Evolutionary conservation across 495 filamentous ascomycete species (phyloP).

Genomic region (Trichoderma virens): DNA sequence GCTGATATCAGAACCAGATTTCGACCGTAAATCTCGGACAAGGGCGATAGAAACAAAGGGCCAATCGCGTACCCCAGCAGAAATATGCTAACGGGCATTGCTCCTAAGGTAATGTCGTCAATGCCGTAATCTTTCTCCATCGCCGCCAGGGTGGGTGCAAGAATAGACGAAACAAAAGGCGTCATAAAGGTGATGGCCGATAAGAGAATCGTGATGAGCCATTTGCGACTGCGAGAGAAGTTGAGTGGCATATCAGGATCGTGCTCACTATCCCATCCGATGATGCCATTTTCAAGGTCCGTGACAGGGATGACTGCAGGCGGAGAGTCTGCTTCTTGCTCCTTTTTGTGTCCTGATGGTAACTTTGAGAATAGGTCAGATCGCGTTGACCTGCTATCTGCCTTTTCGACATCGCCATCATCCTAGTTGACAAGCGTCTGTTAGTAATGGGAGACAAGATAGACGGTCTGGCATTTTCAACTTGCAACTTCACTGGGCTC

Average conservation of each 20-base stretch:
- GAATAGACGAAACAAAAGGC: conserved; percentile 57
- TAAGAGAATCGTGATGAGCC: conserved; percentile 59
- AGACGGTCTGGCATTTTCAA: not conserved
- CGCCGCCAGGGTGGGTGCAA: conserved; percentile 50
- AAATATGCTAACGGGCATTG: conserved; percentile 37
- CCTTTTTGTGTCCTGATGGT: not conserved
- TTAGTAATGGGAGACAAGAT: not conserved
- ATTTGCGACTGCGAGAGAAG: conserved; percentile 55
- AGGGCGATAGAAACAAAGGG: conserved; percentile 53
- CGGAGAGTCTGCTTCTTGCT: not conserved
- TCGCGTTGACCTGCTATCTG: not conserved
- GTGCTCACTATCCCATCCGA: conserved; percentile 55
- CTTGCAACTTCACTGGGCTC: not conserved
- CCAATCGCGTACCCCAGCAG: conserved; percentile 48
- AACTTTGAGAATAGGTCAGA: not conserved
- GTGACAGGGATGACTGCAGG: not conserved
- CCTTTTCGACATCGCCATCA: not conserved
- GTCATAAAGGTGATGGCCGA: conserved; percentile 50
- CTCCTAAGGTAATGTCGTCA: conserved; percentile 24
- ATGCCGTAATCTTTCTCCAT: conserved; percentile 48
- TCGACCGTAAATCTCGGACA: conserved; percentile 60
- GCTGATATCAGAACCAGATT: conserved; percentile 46
- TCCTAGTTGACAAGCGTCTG: not conserved
- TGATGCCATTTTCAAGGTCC: conserved; percentile 9
- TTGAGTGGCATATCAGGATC: conserved; percentile 71